A percentile compares a stretch with the other conserved stretches of the same genome.
phyloP scores from a whole-genome alignment of 2,329 filamentous ascomycete species.

The Ascochyta lentis region DNA sequence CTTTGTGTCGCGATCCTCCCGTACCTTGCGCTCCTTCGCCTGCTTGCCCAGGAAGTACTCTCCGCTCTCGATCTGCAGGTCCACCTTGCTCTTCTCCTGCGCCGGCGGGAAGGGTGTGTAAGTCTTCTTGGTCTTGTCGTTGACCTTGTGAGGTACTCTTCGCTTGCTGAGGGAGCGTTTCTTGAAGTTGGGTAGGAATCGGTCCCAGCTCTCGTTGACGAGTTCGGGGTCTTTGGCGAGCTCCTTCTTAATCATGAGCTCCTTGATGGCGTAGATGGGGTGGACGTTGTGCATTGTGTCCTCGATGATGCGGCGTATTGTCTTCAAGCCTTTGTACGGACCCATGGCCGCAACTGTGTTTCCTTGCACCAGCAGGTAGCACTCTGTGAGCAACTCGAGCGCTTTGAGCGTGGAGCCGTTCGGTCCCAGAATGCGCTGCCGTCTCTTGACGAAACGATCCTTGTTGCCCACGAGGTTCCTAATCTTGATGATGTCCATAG shows the following conservation, averaged over 20 bases:
- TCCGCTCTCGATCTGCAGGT: conserved; percentile 95
- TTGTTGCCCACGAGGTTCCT: conserved; percentile 89
- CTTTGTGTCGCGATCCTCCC: conserved; percentile 81
- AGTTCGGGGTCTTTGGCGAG: conserved; percentile 87
- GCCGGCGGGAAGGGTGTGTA: conserved; percentile 98
- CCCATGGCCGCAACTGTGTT: conserved; percentile 94
- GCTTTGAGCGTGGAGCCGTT: conserved; percentile 93
- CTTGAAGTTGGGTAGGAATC: conserved; percentile 97
- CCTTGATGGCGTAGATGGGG: conserved; percentile 91
- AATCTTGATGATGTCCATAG: conserved; percentile 96
- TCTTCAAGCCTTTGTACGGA: conserved; percentile 89
- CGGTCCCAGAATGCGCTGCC: conserved; percentile 90
- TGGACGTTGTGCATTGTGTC: conserved; percentile 98
- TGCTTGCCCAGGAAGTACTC: conserved; percentile 96
- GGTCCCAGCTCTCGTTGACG: conserved; percentile 89
- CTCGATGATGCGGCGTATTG: conserved; percentile 81
- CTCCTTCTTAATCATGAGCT: conserved; percentile 92
- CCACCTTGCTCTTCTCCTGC: conserved; percentile 98
- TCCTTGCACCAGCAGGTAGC: conserved; percentile 90
- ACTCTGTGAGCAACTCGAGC: conserved; percentile 86
- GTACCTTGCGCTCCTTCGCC: conserved; percentile 82
- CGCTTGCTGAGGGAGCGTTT: conserved; percentile 88
- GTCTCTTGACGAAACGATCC: conserved; percentile 91
- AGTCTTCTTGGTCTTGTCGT: conserved; percentile 89
- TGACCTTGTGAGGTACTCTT: conserved; percentile 81